Conservation (phyloP, 1,284 basidiomycete genomes). For the Microstroma glucosiphilum region DNA sequence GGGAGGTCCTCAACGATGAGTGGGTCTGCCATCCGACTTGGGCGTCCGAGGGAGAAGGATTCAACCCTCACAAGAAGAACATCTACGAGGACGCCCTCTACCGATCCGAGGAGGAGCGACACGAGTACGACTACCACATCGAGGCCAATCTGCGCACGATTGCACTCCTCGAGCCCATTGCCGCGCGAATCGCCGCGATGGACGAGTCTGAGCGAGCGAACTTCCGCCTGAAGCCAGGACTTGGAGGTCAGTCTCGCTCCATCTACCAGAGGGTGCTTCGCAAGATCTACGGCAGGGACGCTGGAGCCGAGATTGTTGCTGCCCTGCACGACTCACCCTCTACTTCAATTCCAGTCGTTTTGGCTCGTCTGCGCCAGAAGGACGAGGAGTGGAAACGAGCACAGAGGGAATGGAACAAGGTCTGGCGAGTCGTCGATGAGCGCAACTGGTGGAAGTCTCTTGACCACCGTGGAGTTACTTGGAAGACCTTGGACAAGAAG, state of each 20-base stretch:
- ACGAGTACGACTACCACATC: slow-evolving; percentile 95
- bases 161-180: slow-evolving; percentile 81
- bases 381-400: slow-evolving; percentile 95
- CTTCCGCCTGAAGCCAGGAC: slow-evolving; percentile 79
- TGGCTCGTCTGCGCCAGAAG: slow-evolving; percentile 82
- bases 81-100: slow-evolving; percentile 92
- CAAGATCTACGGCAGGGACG: slow-evolving; percentile 84
- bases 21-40: slow-evolving; percentile 89
- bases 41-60: slow-evolving; percentile 90
- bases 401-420: slow-evolving; percentile 91
- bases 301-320: slow-evolving; percentile 75
- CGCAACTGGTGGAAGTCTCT: slow-evolving; percentile 88
- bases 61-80: slow-evolving; percentile 94
- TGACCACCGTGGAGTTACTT: slow-evolving; percentile 89
- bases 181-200: slow-evolving; percentile 81
- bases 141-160: slow-evolving; percentile 89
- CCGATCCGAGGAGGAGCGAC: slow-evolving; percentile 93
- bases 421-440: slow-evolving; percentile 93
- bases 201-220: slow-evolving; percentile 73
- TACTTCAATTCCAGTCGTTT: slow-evolving; percentile 84
- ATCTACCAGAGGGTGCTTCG: slow-evolving; percentile 92
- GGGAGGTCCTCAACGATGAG: slow-evolving; percentile 72
- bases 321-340: slow-evolving; percentile 88
- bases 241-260: slow-evolving; percentile 78
- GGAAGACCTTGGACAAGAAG: slow-evolving; percentile 96